Conservation (phyloP, 192 early-diverging fungal genomes). For the Diversispora epigaea region DNA sequence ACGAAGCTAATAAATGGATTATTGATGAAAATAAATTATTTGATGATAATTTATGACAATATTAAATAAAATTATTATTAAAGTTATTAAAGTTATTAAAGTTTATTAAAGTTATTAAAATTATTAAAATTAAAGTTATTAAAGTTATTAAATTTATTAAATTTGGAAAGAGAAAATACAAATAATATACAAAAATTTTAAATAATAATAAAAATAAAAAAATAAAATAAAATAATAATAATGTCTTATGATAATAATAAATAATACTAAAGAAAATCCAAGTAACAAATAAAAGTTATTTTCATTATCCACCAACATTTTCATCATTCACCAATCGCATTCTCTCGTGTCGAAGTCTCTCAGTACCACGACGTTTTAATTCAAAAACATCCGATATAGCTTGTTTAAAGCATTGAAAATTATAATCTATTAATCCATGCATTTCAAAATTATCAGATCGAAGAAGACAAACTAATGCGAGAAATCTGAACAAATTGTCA, state of each 20-base stretch:
- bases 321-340: neutral
- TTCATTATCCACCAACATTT: neutral
- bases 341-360: constrained; percentile 36
- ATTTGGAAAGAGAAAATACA: no score
- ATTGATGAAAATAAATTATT: neutral
- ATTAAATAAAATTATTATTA: no score
- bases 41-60: neutral
- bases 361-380: constrained; percentile 41
- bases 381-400: constrained; percentile 81
- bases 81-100: no score
- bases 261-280: no score
- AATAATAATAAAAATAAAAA: no score
- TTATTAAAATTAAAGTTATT: no score
- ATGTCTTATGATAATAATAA: no score
- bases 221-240: no score
- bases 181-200: no score
- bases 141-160: no score
- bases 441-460: constrained; percentile 83
- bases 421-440: constrained; percentile 83
- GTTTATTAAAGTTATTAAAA: no score
- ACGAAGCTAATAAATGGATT: neutral
- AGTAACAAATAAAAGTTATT: neutral
- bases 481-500: constrained; percentile 50
- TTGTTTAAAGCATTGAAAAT: constrained; percentile 79
- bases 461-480: constrained; percentile 76